A percentile compares a stretch with the other conserved stretches of the same genome.
phyloP scores from a whole-genome alignment of 805 yeast species.

The Lachancea quebecensis region DNA sequence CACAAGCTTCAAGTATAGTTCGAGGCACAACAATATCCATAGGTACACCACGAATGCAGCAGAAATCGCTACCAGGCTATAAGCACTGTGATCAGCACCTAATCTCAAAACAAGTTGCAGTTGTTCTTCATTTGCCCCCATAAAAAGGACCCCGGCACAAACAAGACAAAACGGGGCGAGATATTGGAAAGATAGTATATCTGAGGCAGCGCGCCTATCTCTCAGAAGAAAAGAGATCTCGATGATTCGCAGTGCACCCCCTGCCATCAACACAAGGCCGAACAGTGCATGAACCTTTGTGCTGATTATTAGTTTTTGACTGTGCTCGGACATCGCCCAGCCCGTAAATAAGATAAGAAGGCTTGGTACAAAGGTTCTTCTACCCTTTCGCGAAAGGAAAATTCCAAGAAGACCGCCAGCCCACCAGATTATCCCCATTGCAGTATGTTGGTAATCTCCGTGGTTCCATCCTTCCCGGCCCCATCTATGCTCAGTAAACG shows the following conservation, averaged over 20 bases:
- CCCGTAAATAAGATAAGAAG: conserved; percentile 81
- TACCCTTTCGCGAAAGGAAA: conserved; percentile 59
- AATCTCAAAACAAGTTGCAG: conserved; percentile 58
- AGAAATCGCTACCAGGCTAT: conserved; percentile 61
- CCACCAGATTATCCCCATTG: conserved; percentile 98
- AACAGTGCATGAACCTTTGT: conserved; percentile 85
- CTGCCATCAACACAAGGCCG: conserved; percentile 71
- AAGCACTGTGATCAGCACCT: conserved; percentile 81
- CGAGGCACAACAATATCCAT: conserved; percentile 56
- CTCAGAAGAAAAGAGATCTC: conserved; percentile 73
- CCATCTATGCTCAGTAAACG: conserved; percentile 97
- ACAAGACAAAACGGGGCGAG: conserved; percentile 77
- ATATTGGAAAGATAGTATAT: conserved; percentile 70
- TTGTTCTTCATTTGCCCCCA: conserved; percentile 93
- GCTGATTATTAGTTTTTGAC: conserved; percentile 66
- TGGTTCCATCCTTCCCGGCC: conserved; percentile 81
- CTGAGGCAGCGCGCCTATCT: conserved; percentile 45
- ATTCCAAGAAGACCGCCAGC: conserved; percentile 85
- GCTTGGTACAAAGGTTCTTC: conserved; percentile 74
- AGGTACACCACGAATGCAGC: conserved; percentile 67
- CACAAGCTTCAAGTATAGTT: conserved; percentile 41
- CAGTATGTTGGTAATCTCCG: conserved; percentile 91
- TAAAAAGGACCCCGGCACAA: conserved; percentile 73
- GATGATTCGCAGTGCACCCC: conserved; percentile 67
- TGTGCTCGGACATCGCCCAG: conserved; percentile 89